Base-by-base conservation (phyloP, 2,329 filamentous ascomycete species). In the Neopestalotiopsis rosae region DNA sequence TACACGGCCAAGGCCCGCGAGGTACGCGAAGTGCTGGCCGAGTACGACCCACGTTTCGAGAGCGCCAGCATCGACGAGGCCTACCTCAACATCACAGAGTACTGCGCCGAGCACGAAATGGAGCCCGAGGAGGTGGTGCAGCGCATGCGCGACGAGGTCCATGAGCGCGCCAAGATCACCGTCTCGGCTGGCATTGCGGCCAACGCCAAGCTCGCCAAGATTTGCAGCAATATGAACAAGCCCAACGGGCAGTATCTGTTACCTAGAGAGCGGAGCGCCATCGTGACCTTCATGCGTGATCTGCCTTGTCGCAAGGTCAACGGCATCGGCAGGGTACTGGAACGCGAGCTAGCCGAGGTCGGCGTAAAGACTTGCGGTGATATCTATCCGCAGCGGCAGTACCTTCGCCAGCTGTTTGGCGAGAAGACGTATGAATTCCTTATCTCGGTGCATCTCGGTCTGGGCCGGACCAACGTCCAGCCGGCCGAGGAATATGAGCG, bases 61-160 rank as follows among this genome's bases (percentile, higher is more conserved):
- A 97, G 93, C 74, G 94, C 95, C 0, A 97, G 94, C 77, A 95
- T 97, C 72, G 96, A 99, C 74, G 96, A 99, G 79, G 96, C 96
- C 0, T 99, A 98, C 77, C 85, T 99, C 34, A 98, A 99, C 75
- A 93, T 99, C 69, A 98, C 96, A 0, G 85, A 91, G 65, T 98
- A 97, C 77, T 97, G 95, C 76, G 74, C 82, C 12, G 87, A 90
- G 42, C 90, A 95, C 71, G 76, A 87, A 12, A 86, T 95, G 77
- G 84, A 81, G 0, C 91, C 95, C 0, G 90, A 92, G 61, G 91
- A 94, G 38, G 93, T 86, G 0, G 92, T 98, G 13, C 86, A 89
- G 59, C 90, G 95, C 74, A 89, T 98, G 83, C 90, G 96, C 10
- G 85, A 85, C 12, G 90, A 97, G 75, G 89, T 99, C 1, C 86